Evolutionary conservation across 2,329 filamentous ascomycete species (phyloP), one percentile per base, ranked within the genome.

Genomic region (Ascochyta pisi): DNA sequence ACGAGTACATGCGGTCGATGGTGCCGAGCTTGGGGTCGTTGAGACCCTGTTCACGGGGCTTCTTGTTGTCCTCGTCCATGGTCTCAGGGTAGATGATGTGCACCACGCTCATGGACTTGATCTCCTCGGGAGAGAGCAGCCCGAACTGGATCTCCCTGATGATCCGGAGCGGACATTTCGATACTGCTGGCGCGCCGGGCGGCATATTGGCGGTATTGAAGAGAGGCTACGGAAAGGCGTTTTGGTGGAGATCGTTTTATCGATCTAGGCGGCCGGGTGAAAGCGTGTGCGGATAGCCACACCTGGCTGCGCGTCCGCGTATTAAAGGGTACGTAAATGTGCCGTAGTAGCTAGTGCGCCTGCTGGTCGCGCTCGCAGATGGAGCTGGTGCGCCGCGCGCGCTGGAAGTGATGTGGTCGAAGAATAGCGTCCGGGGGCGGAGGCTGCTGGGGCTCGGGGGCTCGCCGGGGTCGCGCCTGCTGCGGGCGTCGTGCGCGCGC

Each of bases 121-220:
- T 96, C 82, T 99, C 96, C 77, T 99, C 95, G 24, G 95, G 95
- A 33, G 95, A 96, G 78, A 99, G 86, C 75, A 99, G 86, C 74
- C 95, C 95, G 76, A 99, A 99, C 83, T 99, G 96, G 71, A 99
- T 96, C 84, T 99, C 96, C 84, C 97, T 89, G 72, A 99, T 93
- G 66, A 90, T 96, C 84, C 95, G 94, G 85, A 98, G 85, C 78
- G 93, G 93, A 86, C 73, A 76, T 67, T 74, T 76, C 13, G 73
- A 76, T 61, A 68, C 63, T 91, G 93, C 85, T 90, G 93, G 77
- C 91, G 96, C 80, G 92, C 91, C 74, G 81, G 96, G 96, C 82
- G 94, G 86, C 95, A 99, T 76, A 64, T 45, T 74, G 64, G 68
- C 70, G 64, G 64, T 62, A 55, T 49, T 50, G 48, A 49, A 44